Conservation (phyloP, 805 yeast genomes). For the Kodamaea neixiangensis region DNA sequence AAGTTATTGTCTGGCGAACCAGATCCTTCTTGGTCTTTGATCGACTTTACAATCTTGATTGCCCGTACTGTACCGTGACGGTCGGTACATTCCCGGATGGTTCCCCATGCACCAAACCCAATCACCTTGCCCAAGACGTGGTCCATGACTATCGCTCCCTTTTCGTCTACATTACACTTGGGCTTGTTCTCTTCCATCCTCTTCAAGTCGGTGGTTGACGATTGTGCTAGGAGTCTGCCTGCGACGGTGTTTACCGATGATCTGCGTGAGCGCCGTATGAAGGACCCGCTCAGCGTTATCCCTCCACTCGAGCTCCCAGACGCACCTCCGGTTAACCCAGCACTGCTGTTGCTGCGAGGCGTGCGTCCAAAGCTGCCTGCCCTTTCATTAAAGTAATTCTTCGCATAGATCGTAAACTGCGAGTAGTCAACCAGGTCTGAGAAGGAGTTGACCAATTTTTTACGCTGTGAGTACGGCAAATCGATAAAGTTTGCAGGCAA, state of each 20-base stretch:
- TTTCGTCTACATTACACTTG: conserved; percentile 53
- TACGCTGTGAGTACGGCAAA: conserved; percentile 62
- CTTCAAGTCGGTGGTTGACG: conserved; percentile 38
- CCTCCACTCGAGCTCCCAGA: conserved; percentile 11
- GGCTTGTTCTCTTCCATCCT: conserved; percentile 25
- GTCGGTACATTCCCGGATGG: conserved; percentile 66
- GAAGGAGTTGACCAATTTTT: conserved; percentile 42
- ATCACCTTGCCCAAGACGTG: conserved; percentile 69
- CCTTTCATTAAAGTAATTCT: conserved; percentile 31
- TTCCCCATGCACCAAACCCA: conserved; percentile 91
- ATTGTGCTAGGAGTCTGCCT: conserved; percentile 38
- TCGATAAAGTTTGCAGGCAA: conserved; percentile 56
- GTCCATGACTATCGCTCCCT: conserved; percentile 66
- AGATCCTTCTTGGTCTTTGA: conserved; percentile 20
- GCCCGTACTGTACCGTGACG: conserved; percentile 47
- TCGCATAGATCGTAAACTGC: conserved; percentile 43
- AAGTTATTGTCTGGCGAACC: conserved; percentile 9
- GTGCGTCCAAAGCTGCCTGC: conserved; percentile 14
- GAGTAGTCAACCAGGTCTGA: conserved; percentile 45
- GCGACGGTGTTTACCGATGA: conserved; percentile 42
- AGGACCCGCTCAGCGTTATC: conserved; percentile 23
- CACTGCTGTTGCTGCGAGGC: conserved; percentile 19
- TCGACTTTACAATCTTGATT: conserved; percentile 57
- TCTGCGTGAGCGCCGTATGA: conserved; percentile 31
- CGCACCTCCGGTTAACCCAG: conserved; percentile 10